phyloP scores from a whole-genome alignment of 2,329 filamentous ascomycete species.

The Aspergillus caelatus region DNA sequence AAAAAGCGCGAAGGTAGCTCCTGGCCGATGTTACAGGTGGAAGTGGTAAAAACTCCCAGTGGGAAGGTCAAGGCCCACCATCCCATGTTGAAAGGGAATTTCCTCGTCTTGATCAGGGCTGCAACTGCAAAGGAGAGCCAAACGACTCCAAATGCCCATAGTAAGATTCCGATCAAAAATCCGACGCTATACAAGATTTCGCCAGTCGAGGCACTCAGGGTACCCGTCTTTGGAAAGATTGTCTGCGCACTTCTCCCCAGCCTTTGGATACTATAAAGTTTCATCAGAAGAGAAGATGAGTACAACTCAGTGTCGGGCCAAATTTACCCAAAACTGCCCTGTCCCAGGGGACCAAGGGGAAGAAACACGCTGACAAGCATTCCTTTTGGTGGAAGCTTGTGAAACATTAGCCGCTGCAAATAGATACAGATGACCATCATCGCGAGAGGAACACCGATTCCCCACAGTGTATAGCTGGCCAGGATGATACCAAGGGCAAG shows the following conservation, averaged over 20 bases:
- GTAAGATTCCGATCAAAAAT: slow-evolving; percentile 34
- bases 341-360: slow-evolving; percentile 66
- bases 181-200: slow-evolving; percentile 34
- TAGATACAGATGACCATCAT: slow-evolving; percentile 67
- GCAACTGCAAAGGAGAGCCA: slow-evolving; percentile 41
- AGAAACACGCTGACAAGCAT: slow-evolving; percentile 69
- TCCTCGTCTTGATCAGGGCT: slow-evolving; percentile 29
- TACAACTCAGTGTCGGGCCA: neutral
- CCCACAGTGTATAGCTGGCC: slow-evolving; percentile 68
- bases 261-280: slow-evolving; percentile 44
- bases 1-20: slow-evolving; percentile 60
- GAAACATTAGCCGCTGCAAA: slow-evolving; percentile 66
- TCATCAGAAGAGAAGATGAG: too few relatives aligned
- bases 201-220: slow-evolving; percentile 26
- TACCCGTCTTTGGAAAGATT: slow-evolving; percentile 30
- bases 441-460: slow-evolving; percentile 62
- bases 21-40: slow-evolving; percentile 42
- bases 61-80: slow-evolving; percentile 65
- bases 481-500: slow-evolving; percentile 65
- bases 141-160: slow-evolving; percentile 39
- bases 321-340: slow-evolving; percentile 59
- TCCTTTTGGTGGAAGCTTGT: slow-evolving; percentile 67
- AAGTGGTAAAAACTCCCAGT: slow-evolving; percentile 57
- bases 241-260: slow-evolving; percentile 48
- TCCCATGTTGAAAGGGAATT: slow-evolving; percentile 63